A percentile compares a stretch with the other conserved stretches of the same genome.
phyloP scores from a whole-genome alignment of 257 asterid genomes.

The Nicotiana noctiflora region DNA sequence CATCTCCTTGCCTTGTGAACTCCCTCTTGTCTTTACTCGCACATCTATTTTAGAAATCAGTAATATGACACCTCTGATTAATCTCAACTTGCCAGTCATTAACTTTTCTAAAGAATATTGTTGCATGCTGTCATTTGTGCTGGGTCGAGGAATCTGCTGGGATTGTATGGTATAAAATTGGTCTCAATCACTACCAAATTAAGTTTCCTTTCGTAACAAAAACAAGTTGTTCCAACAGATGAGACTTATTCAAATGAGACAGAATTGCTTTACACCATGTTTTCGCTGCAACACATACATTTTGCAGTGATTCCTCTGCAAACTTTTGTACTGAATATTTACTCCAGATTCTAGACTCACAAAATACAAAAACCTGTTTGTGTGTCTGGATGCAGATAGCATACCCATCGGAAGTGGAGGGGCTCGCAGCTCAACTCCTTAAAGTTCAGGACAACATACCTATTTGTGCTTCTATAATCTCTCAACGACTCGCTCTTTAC shows the following conservation, averaged over 20 bases:
- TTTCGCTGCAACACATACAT: not conserved
- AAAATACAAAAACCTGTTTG: no score
- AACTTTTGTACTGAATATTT: not conserved
- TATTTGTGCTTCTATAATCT: constrained; percentile 78
- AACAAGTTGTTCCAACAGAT: not conserved
- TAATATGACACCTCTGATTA: not conserved
- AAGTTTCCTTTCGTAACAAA: not conserved
- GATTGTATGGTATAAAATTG: not conserved
- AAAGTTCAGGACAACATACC: constrained; percentile 98
- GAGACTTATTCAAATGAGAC: not conserved
- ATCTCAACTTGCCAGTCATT: not conserved
- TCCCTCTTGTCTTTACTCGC: not conserved
- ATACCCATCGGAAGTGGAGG: constrained; percentile 78
- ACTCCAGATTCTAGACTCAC: not conserved
- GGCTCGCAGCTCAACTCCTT: constrained; percentile 65
- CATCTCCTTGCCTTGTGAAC: not conserved
- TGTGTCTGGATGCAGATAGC: constrained; percentile 55
- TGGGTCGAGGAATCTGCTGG: not conserved
- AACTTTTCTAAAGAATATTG: not conserved
- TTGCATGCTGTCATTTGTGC: not conserved
- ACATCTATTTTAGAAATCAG: not conserved
- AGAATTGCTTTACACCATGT: not conserved
- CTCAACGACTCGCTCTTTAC: constrained; percentile 76
- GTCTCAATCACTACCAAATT: not conserved
- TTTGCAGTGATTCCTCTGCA: not conserved